Evolutionary conservation across 164 flowering plant species (phyloP), one percentile per base, ranked within the genome.

Genomic region (Dillenia turbinata): DNA sequence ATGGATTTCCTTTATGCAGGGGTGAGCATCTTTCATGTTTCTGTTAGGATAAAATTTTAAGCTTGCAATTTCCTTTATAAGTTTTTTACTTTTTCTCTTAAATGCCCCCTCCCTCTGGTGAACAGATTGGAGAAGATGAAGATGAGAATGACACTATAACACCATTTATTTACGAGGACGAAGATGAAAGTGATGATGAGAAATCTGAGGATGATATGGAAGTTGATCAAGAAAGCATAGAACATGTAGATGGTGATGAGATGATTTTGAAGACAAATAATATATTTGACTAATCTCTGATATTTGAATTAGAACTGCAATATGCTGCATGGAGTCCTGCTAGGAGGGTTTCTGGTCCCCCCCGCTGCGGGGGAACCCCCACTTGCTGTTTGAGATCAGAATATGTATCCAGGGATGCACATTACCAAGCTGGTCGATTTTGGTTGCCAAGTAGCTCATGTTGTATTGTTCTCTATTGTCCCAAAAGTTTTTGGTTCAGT

Each of bases 131-230:
- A 19, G 92, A 83, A 54, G 91, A 87, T 44, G 75, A 49, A 49
- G 93, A 86, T 40, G 90, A 86, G 47, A 52, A 61, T 9, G 77
- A 57, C 26, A 26, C 51, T 10, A 49, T 68, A 2, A 19, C 68
- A 0, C 91, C 96, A 0, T 59, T 79, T 47, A 73, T 90, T 12
- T 93, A 66, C 13, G 87, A 90, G 69, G 96, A 87, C 64, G 71
- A 71, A 9, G 87, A 80, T 70, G 83, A 77, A 8, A 81, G 85
- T 54, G 92, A 80, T 22, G 90, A 80, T 65, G 85, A 81, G 19
- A 81, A 78, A 56, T 64, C 82, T 10, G 92, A 70, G 48, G 89
- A 78, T n/a, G 86, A 83, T 24, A 80, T 84, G 88, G 95, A 90
- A 49, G 81, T 85, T 5, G 87, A 84, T 64, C 59, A 75, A 57